Evolutionary conservation across 2,329 filamentous ascomycete genomes (phyloP), one percentile per base, ranked within the genome.

Genomic region (Didymellaceae sp.): DNA sequence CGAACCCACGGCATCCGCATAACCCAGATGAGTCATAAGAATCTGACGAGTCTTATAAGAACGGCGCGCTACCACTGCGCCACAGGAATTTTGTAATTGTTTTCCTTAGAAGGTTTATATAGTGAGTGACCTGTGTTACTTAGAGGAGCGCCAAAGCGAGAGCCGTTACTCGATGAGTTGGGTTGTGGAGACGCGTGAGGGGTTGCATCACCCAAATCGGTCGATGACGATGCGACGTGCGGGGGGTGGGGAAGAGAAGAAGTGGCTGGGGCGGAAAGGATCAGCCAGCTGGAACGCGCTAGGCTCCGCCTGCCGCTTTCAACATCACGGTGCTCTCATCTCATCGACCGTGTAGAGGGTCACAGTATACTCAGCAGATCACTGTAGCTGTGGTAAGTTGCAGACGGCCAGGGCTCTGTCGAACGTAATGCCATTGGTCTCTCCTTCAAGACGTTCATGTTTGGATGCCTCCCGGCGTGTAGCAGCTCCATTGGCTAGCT

Each of bases 21-120:
- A 68, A 71, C 70, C 64, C 55, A 58, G 68, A 64, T 62, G 56
- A 62, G 61, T 61, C 68, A 70, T 69, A 70, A 58, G 57, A 60
- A 50, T 70, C 67, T 66, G 64, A 69, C 64, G 63, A 68, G 55
- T 54, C 58, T 65, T 77, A 77, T 76, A 76, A 78, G 75, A 75
- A 75, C 74, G 73, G 72, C 75, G 74, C 75, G 75, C 75, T 77
- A 77, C 75, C 75, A 76, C 75, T 77, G 74, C 75, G 75, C 74
- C 74, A 77, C 66, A 68, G 68, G 67, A 71, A 64, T 71, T 11
- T 30, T 6, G 13, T n/a, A n/a, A 30, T n/a, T n/a, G 13, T 13
- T 13, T 13, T 26, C 13, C n/a, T 26, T 26, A 26, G 25, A 26
- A 3, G 5, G 25, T 2, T 26, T 26, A 26, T 26, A 26, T 26